Evolutionary conservation across 257 asterid species (phyloP).

Genomic region (Cinchona pubescens): DNA sequence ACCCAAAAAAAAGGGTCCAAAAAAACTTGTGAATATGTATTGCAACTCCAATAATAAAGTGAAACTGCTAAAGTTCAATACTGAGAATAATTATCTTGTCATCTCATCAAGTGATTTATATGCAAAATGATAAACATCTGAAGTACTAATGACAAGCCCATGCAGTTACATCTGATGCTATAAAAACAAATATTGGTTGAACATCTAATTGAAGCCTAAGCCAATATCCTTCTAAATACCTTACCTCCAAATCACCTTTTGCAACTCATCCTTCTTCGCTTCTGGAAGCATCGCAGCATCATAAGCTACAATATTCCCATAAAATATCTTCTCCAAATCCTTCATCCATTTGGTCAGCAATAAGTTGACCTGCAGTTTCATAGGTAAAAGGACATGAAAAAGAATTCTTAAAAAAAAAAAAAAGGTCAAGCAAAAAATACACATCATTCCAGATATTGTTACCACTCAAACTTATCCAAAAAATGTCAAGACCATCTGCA

Average conservation of each 20-base stretch:
- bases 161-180: neutral
- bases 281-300: conserved; percentile 73
- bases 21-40: too few species aligned
- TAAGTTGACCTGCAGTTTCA: conserved; percentile 70
- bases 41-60: neutral
- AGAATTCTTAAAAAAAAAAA: neutral
- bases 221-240: too few species aligned
- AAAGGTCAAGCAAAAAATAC: neutral
- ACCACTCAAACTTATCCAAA: neutral
- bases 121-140: neutral
- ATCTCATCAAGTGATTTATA: neutral
- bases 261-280: conserved; percentile 81
- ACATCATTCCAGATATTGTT: neutral
- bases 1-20: neutral
- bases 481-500: neutral
- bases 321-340: conserved; percentile 90
- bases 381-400: neutral
- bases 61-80: neutral
- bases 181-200: neutral
- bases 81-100: neutral
- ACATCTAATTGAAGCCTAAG: too few species aligned
- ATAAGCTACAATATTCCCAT: conserved; percentile 84
- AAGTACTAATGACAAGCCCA: neutral
- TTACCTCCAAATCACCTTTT: conserved; percentile 88
- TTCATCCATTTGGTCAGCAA: conserved; percentile 86